phyloP scores from a whole-genome alignment of 768 basidiomycete species.

The Asterophora lycoperdoides region DNA sequence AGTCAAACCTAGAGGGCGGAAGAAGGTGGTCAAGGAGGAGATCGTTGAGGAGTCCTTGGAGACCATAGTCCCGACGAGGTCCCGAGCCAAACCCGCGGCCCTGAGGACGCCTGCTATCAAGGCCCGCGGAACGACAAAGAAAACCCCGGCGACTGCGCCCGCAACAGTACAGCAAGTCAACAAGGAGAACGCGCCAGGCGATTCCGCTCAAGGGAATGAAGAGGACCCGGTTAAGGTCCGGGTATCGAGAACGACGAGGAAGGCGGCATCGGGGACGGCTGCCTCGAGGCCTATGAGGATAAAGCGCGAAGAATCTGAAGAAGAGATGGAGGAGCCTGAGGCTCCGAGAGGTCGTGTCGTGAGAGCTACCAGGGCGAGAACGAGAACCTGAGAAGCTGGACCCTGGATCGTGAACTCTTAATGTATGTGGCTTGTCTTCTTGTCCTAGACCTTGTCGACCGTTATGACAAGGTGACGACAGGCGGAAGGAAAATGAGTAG shows the following conservation, averaged over 20 bases:
- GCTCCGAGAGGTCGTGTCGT: constrained; percentile 17
- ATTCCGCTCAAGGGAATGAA: constrained; percentile 16
- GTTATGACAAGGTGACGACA: no score
- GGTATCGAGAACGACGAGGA: constrained; percentile 31
- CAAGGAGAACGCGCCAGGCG: constrained; percentile 36
- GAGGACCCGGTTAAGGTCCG: constrained; percentile 32
- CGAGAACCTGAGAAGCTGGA: constrained; percentile 24
- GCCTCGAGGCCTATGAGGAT: constrained; percentile 17
- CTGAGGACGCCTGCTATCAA: constrained; percentile 17
- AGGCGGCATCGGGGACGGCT: constrained; percentile 16
- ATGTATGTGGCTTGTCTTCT: no score
- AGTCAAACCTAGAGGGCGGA: constrained; percentile 18
- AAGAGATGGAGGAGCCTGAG: constrained; percentile 16
- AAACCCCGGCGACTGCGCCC: constrained; percentile 34
- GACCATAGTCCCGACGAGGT: constrained; percentile 4
- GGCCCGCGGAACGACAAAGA: constrained; percentile 19
- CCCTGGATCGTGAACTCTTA: no score
- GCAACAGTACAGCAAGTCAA: constrained; percentile 28
- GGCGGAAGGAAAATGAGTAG: no score
- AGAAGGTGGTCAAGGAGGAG: constrained; percentile 19
- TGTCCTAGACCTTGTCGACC: no score
- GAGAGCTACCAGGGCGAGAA: constrained; percentile 28
- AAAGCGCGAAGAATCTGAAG: constrained; percentile 21
- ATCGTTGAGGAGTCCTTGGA: constrained; percentile 9
- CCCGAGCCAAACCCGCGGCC: constrained; percentile 13